Evolutionary conservation across 2,329 filamentous ascomycete species (phyloP).

Genomic region (Xylogone sp.): DNA sequence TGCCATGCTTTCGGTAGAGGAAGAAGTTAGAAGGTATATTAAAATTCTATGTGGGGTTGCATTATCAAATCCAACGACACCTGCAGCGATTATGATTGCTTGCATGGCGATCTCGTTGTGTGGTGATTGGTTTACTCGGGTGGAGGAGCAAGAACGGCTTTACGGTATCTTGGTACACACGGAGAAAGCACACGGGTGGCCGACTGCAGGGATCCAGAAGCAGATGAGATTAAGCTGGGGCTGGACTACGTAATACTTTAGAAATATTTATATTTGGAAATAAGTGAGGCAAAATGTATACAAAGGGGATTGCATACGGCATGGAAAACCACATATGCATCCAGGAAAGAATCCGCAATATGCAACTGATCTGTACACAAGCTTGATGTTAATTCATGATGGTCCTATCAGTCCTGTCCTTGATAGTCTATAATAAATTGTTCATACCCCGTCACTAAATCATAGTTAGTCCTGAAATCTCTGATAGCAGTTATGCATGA

Average conservation of each 20-base stretch:
- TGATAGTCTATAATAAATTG: background rate
- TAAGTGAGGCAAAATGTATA: background rate
- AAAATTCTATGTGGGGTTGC: constrained; percentile 57
- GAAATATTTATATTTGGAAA: background rate
- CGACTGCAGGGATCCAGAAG: constrained; percentile 43
- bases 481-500: too few relatives aligned
- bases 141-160: constrained; percentile 43
- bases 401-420: background rate
- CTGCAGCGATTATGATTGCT: constrained; percentile 52
- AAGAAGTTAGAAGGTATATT: constrained; percentile 32
- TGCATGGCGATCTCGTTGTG: constrained; percentile 53
- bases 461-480: background rate
- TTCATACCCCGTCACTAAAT: background rate
- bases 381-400: background rate
- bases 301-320: too few relatives aligned
- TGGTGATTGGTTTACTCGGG: constrained; percentile 48
- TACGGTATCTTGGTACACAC: constrained; percentile 44
- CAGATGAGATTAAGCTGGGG: constrained; percentile 48
- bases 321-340: too few relatives aligned
- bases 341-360: too few relatives aligned
- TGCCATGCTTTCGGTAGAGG: constrained; percentile 35
- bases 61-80: constrained; percentile 49
- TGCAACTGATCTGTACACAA: too few relatives aligned
- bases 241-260: constrained; percentile 26
- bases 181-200: constrained; percentile 47